Evolutionary conservation across 192 early-diverging fungal species (phyloP), one percentile per base, ranked within the genome.

Genomic region (Phycomyces blakesleeanus): DNA sequence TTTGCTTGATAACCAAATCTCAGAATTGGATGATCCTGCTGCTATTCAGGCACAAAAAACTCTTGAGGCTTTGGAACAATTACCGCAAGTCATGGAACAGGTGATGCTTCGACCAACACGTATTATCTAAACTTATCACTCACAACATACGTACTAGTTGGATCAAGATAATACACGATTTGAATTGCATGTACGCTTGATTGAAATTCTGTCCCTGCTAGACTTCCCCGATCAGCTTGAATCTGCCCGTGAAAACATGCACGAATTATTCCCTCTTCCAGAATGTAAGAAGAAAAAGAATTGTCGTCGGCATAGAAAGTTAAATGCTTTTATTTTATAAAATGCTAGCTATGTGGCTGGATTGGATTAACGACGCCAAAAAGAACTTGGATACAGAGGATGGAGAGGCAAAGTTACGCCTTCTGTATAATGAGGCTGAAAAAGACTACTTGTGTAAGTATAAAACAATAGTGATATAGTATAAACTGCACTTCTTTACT

Each of bases 391-490:
- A 59, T 38, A 76, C 64, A 3, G 55, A 64, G 53, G 78, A 78
- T n/a, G 78, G 82, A 39, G 85, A 80, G 59, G 51, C 60, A 25
- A 63, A 61, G 9, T 51, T 91, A 0, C 60, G 83, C 2, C 58
- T 71, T 0, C 63, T 92, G 1, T 91, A 84, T 59, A 54, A 71
- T 16, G 27, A 64, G 49, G 84, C 88, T 0, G 67, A 76, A 0
- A 38, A 87, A 34, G 89, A 92, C 38, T 92, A 92, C 53, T 66
- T 89, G 34, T 92, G 89, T 90, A 82, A 68, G 74, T 65, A 5
- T 26, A 8, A 51, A 42, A 4, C 6, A n/a, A 49, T 0, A 1
- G 6, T 38, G 26, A 66, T 22, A 12, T 18, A 37, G 38, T 61
- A 34, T 51, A 26, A 20, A 26, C 34, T 41, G 8, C 0, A 49